Evolutionary conservation across 1,284 basidiomycete species (phyloP), one percentile per base, ranked within the genome.

Genomic region (Leccinum cinnamomeum): DNA sequence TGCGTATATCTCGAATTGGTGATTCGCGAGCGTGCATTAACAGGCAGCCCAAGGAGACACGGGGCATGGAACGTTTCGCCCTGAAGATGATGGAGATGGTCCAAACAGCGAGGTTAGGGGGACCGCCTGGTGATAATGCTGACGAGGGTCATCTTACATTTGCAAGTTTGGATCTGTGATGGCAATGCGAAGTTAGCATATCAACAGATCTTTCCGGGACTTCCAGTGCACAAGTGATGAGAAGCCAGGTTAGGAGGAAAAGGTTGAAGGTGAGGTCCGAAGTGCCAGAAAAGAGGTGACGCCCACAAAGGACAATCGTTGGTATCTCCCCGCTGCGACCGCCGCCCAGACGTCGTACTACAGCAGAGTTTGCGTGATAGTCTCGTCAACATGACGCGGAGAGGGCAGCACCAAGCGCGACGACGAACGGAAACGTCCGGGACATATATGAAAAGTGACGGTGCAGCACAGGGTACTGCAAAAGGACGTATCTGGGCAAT

Each of bases 401-500:
- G 7, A 30, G 28, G 28, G 8, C 28, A 30, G 20, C 20, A 20
- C 20, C 20, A 20, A 20, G 20, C 20, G 20, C 20, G 20, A 20
- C 20, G 20, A 20, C 20, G 20, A 20, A 20, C 20, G 20, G 20
- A 20, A 20, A 20, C 20, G 20, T 20, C 20, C 20, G 20, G 20
- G 20, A 20, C 20, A 20, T 20, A 20, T 20, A 23, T 23, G 23
- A 23, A 23, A 23, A 3, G 23, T 23, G 23, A 23, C 23, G 23
- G 23, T 23, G 25, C 6, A 23, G n/a, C 8, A 56, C 44, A 65
- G 53, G 59, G 55, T 64, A 64, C 58, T 53, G 48, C 39, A 12
- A 48, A 23, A 62, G 65, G 66, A 75, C 88, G 64, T 76, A 93
- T 91, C 76, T 96, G 94, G 25, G 83, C 76, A 92, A 96, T 94